Base-by-base conservation (phyloP, 306 rosid genomes). In the Arachis hypogaea region DNA sequence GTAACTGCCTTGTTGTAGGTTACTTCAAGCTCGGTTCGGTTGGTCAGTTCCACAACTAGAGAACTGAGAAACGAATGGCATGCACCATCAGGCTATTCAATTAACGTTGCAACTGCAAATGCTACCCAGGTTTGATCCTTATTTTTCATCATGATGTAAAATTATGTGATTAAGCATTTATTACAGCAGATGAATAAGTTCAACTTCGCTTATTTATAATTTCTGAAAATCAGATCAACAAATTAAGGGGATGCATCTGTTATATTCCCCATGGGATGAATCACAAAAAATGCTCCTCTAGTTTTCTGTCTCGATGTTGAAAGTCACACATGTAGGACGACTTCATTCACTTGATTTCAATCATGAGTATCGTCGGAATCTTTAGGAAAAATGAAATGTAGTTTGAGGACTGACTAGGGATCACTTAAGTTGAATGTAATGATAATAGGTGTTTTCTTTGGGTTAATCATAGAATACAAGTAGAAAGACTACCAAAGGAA, bases 21-120 rank as follows among this genome's bases (percentile, higher is more conserved):
- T 63, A 90, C 95, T 62, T 88, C 98, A 3, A 87, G 84, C 82
- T 87, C 93, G 56, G 98, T 87, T 10, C 86, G 96, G 69, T 83
- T 94, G 61, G 99, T 94, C 72, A 85, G 96, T 83, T 85, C 99
- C 78, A 82, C 89, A 49, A 82, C 96, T 30, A 85, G 96, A 76
- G 96, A 87, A 75, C 91, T 92, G 50, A 86, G 77, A 59, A 28
- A 90, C 49, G 96, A 94, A 67, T 94, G 99, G 99, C 64, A 73
- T 75, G 93, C 97, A 77, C 99, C 93, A 30, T 63, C 87, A 44
- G 94, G 92, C 76, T 87, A 66, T 86, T 92, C 99, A 12, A 86
- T 94, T 63, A 94, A 90, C 56, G 97, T 92, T 52, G 98, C 98
- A 38, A 94, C 99, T 71, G 97, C 99, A 67, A 94, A 94, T 87